Conservation (phyloP, 108 stramenopile genomes). For the Aurantiochytrium sp. region DNA sequence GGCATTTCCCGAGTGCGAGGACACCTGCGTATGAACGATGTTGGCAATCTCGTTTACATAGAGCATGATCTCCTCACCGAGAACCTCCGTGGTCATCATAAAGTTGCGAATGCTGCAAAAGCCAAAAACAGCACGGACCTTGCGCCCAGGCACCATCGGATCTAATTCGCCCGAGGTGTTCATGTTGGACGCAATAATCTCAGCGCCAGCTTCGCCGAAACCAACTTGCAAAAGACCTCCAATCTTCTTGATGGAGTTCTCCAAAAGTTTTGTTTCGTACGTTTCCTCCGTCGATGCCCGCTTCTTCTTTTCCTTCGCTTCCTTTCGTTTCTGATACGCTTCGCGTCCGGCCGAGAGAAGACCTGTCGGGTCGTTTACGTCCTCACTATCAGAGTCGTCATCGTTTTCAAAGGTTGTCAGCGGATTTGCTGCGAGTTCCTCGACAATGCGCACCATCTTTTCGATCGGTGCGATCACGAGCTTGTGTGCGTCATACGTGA, state of each 20-base stretch:
- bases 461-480: conserved; percentile 61
- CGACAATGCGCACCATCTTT: conserved; percentile 47
- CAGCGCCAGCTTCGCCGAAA: conserved; percentile 72
- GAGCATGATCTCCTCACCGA: conserved; percentile 84
- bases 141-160: conserved; percentile 83
- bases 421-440: conserved; percentile 53
- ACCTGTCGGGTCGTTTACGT: background rate
- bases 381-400: background rate
- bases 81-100: conserved; percentile 54
- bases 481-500: conserved; percentile 55
- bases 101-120: conserved; percentile 84
- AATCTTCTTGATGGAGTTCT: conserved; percentile 59
- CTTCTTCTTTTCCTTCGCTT: background rate
- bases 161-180: conserved; percentile 47
- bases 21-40: conserved; percentile 77
- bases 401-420: conserved; percentile 45
- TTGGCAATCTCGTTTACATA: conserved; percentile 83
- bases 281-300: background rate
- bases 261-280: conserved; percentile 58
- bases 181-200: conserved; percentile 85
- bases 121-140: conserved; percentile 80
- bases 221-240: conserved; percentile 56
- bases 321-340: background rate
- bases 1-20: conserved; percentile 77
- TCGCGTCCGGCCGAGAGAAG: background rate